Evolutionary conservation across 2,329 filamentous ascomycete species (phyloP), one percentile per base, ranked within the genome.

Genomic region (Sclerotinia minor): DNA sequence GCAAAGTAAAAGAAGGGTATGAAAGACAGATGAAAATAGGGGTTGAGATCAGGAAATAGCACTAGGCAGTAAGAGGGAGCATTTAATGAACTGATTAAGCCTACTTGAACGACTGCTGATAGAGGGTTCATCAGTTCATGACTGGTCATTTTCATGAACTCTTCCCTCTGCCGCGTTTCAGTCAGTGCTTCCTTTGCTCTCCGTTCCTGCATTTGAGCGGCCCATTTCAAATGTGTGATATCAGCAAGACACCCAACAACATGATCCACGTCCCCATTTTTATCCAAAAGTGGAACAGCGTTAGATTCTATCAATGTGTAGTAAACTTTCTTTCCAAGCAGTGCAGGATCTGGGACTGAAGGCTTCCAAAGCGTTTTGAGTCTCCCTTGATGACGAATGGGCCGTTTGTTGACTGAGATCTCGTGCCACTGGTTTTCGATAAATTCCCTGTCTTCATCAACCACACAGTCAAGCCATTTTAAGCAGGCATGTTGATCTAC

Each of bases 141-240:
- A 41, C 84, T 85, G 2, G 84, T 85, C 80, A 92, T 91, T 77
- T 92, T 90, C 74, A 93, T 91, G 73, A 92, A 92, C 71, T 90
- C 90, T 73, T 93, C 89, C 74, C 94, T 91, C 75, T 91, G 88
- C 5, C 87, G 80, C 72, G 83, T 85, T 55, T 83, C 84, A 74
- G 85, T 83, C 45, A 87, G 82, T 2, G 84, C 85, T 68, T 87
- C 82, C 58, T 70, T 69, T 67, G 70, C 69, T 84, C 82, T 73
- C 81, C 49, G 67, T 29, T 67, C 32, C 35, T 63, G 44, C 41
- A 71, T 67, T 35, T 21, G 64, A 47, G 73, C 70, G 21, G 65
- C 45, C 57, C 57, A 67, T 45, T 54, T 63, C 15, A 64, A 17
- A 13, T 63, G 35, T 13, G 65, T 55, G 5, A 67, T 57, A 60